phyloP scores from a whole-genome alignment of 2,329 filamentous ascomycete species.

The Botryotinia narcissicola region DNA sequence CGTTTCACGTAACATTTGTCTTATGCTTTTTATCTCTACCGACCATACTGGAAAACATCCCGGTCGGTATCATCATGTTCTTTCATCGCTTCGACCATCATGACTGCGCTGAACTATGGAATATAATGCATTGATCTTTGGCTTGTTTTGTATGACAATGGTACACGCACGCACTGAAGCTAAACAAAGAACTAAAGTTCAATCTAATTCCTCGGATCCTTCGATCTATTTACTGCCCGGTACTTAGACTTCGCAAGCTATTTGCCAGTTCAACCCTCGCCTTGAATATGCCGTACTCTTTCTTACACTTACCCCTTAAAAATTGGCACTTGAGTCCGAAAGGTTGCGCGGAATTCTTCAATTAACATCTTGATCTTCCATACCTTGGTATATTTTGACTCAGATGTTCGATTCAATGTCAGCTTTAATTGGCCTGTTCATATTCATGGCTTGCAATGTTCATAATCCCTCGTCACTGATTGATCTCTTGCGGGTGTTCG shows the following conservation, averaged over 20 bases:
- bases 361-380: neutral
- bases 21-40: neutral
- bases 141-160: constrained; percentile 16
- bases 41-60: neutral
- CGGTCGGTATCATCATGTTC: neutral
- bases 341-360: neutral
- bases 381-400: neutral
- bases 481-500: neutral
- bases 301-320: neutral
- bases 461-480: neutral
- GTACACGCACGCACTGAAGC: constrained; percentile 5
- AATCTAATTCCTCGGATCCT: neutral
- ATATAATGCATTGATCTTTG: constrained; percentile 17
- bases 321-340: neutral
- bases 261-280: neutral
- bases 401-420: neutral
- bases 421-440: neutral
- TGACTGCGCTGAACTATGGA: neutral
- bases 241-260: neutral
- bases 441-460: neutral
- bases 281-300: neutral
- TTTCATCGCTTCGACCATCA: neutral
- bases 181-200: neutral
- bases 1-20: neutral
- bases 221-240: neutral